phyloP scores from a whole-genome alignment of 75 land plant genomes.

The Cryptomeria japonica region DNA sequence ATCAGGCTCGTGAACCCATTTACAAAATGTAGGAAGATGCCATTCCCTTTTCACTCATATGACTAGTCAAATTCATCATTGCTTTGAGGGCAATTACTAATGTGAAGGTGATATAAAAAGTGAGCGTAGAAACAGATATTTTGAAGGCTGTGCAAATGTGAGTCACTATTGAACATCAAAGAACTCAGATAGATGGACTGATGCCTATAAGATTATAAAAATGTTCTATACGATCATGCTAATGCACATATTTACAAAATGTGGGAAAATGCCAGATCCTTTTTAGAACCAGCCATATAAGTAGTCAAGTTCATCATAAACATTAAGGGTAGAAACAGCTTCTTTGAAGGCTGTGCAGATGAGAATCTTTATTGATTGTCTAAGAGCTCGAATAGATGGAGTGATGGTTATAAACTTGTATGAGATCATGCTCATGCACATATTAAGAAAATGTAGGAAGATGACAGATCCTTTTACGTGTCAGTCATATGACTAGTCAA shows the following conservation, averaged over 20 bases:
- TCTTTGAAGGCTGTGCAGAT: not conserved
- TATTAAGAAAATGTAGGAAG: not conserved
- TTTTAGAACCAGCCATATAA: not conserved
- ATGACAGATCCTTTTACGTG: not conserved
- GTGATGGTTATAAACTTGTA: not conserved
- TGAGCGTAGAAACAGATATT: not conserved
- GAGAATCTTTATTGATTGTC: not conserved
- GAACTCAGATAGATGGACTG: not conserved
- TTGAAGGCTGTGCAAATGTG: not conserved
- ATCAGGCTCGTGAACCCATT: not conserved
- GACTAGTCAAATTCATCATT: too few species aligned
- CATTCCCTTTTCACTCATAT: not conserved
- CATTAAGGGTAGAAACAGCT: not conserved
- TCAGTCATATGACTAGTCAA: not conserved
- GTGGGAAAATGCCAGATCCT: not conserved
- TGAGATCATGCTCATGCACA: not conserved
- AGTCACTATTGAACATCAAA: not conserved
- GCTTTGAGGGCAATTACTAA: too few species aligned
- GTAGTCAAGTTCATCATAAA: not conserved
- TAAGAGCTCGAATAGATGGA: not conserved
- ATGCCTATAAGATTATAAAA: not conserved
- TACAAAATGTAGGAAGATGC: not conserved
- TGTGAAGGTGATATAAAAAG: not conserved
- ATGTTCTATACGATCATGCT: not conserved
- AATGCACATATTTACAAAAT: not conserved